These are phyloP conservation scores for Geranium rotundifolium DNA, from an alignment of 345 rosid species.

Conservation along the genomic window DNA sequence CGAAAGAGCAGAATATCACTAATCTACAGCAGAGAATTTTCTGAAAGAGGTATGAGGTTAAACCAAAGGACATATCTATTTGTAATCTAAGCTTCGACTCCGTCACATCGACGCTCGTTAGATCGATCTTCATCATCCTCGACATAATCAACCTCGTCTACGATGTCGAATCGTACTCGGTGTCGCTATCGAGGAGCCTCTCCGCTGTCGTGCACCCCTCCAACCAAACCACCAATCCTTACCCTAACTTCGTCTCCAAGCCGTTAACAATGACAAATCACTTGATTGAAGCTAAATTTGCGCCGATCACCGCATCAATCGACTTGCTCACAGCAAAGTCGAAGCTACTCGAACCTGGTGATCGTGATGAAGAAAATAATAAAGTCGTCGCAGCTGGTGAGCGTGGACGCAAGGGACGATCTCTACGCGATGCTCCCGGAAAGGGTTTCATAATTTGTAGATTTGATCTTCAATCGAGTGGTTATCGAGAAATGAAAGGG, in stretches of 20 bases:
- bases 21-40: constrained; percentile 59
- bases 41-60: constrained; percentile 68
- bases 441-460: too few species aligned
- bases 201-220: constrained; percentile 73
- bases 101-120: constrained; percentile 40
- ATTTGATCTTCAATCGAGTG: too few species aligned
- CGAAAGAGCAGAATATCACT: constrained; percentile 38
- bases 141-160: constrained; percentile 59
- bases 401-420: constrained; percentile 82
- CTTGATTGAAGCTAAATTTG: not conserved
- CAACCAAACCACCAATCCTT: constrained; percentile 19
- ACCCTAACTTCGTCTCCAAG: constrained; percentile 25
- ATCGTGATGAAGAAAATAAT: constrained; percentile 91
- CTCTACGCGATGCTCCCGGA: constrained; percentile 72
- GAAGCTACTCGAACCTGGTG: constrained; percentile 62
- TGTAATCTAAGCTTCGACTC: constrained; percentile 80
- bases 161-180: constrained; percentile 19
- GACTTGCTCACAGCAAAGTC: constrained; percentile 58
- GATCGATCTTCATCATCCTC: constrained; percentile 56
- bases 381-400: constrained; percentile 78
- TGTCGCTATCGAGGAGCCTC: constrained; percentile 50
- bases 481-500: too few species aligned
- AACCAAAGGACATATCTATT: constrained; percentile 69
- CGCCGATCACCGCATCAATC: not conserved
- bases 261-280: constrained; percentile 9